A percentile compares a stretch with the other conserved stretches of the same genome.
These are phyloP conservation scores for Xylaria sp. DNA, from an alignment of 495 filamentous ascomycete genomes.

Conservation along the genomic window DNA sequence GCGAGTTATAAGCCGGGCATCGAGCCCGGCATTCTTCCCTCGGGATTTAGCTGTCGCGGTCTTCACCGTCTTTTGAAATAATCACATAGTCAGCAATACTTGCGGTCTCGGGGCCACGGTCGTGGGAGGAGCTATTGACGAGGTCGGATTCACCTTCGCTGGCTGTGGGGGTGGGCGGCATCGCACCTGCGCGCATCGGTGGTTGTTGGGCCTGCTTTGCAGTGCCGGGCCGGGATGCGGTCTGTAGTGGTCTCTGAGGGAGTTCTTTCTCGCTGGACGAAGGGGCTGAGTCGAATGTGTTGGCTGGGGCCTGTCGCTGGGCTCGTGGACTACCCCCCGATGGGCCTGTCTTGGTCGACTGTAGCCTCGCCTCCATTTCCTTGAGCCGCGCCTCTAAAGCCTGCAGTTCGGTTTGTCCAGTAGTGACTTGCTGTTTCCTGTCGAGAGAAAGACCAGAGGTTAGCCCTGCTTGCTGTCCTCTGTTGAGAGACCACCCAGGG, in stretches of 20 bases:
- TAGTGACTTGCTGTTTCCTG: constrained; percentile 72
- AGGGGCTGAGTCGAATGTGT: constrained; percentile 39
- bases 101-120: constrained; percentile 36
- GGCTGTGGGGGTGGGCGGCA: constrained; percentile 62
- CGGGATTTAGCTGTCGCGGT: constrained; percentile 39
- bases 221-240: constrained; percentile 50
- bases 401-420: constrained; percentile 81
- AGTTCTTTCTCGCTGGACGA: constrained; percentile 36
- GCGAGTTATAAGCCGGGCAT: not conserved
- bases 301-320: constrained; percentile 41
- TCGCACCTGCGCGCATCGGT: constrained; percentile 52
- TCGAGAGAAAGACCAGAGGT: constrained; percentile 22
- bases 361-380: constrained; percentile 83
- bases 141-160: constrained; percentile 65
- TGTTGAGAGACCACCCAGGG: constrained; percentile 13
- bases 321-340: constrained; percentile 41
- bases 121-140: constrained; percentile 42
- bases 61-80: constrained; percentile 43
- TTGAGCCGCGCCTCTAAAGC: constrained; percentile 81
- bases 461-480: constrained; percentile 24
- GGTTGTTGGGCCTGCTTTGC: constrained; percentile 52
- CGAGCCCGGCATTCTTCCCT: not conserved
- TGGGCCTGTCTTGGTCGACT: constrained; percentile 43
- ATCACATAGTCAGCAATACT: constrained; percentile 44
- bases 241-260: constrained; percentile 40